Evolutionary conservation across 2,329 filamentous ascomycete species (phyloP), one percentile per base, ranked within the genome.

Genomic region (Trichoderma guizhouense): DNA sequence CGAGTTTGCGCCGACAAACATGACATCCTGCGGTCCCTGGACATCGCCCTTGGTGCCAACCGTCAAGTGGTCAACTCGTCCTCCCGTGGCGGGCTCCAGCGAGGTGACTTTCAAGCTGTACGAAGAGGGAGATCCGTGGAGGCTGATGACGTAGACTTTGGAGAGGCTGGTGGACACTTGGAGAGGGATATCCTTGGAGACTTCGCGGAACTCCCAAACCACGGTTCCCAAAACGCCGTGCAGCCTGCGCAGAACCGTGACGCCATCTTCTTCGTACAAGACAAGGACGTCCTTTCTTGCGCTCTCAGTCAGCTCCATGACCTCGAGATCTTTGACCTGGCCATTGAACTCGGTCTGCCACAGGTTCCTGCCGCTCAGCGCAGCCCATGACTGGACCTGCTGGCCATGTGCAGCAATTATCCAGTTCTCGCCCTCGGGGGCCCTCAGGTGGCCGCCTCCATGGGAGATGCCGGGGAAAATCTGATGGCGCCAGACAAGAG

Each of bases 401-500:
- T 86, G 85, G 18, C 91, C 93, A 47, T 90, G 83, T 1, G 92
- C 94, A 75, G 92, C 92, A 47, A 94, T 87, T 21, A 98, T 84
- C 79, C 91, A 92, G 76, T 92, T 90, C 79, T 95, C 92, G 72
- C 91, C 92, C 75, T 94, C 90, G n/a, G 90, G 90, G n/a, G 92
- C 90, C 74, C 92, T 87, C 76, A 97, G 81, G 77, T 86, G 83
- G n/a, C 87, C 85, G 55, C 81, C 81, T 28, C 83, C 81, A 66
- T 82, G 80, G 58, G 85, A 85, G 39, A 82, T 76, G 62, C 85
- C 85, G 36, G 84, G 84, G n/a, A 87, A 83, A 60, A 97, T 81
- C 68, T 89, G 84, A 78, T 98, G 95, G 69, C 96, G 89, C 96
- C 96, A 99, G 2, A 98, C 88, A 18, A 98, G 79, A 3, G 89